Evolutionary conservation across 352 stramenopile species (phyloP), one percentile per base, ranked within the genome.

Genomic region (Phytophthora brassicae): DNA sequence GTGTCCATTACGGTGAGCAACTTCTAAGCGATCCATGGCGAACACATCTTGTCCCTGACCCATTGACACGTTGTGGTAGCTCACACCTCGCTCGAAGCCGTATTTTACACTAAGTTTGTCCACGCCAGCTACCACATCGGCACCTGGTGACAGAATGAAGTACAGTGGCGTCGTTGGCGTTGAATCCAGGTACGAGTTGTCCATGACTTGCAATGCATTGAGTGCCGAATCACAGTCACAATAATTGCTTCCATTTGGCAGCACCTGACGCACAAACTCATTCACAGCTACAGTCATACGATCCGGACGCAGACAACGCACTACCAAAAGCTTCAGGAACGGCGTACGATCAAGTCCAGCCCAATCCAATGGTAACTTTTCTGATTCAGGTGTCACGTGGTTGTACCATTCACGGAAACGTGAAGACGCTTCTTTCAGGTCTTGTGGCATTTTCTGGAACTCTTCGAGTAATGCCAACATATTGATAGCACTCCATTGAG

Each of bases 351-450:
- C 96, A n/a, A 99, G 76, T 23, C 81, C 86, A 17, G 96, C 90
- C 96, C 96, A 99, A 70, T 99, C 96, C 14, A 99, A 79, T 3
- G 97, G 97, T 22, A 99, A 74, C 77, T 99, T 99, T 68, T 99
- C 96, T 0, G 77, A 92, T 70, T 99, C 97, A 7, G 97, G 97
- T 0, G 92, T 96, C 60, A 96, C 89, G 66, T 95, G 81, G 77
- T 98, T 98, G 81, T 98, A 99, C 97, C 97, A 99, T 74, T 99
- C 96, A n/a, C 91, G 81, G 82, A 99, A 99, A 31, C 97, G 86
- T 13, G 84, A 90, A 8, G 94, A 90, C 23, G 96, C 96, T 76
- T 99, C 97, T 33, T 98, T 92, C 8, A 99, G 69, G 68, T 99
- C 96, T 50, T 93, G 88, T 23, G 89, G 92, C 75, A 99, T 97